phyloP scores from a whole-genome alignment of 768 basidiomycete genomes.

The Naematelia aurantialba region DNA sequence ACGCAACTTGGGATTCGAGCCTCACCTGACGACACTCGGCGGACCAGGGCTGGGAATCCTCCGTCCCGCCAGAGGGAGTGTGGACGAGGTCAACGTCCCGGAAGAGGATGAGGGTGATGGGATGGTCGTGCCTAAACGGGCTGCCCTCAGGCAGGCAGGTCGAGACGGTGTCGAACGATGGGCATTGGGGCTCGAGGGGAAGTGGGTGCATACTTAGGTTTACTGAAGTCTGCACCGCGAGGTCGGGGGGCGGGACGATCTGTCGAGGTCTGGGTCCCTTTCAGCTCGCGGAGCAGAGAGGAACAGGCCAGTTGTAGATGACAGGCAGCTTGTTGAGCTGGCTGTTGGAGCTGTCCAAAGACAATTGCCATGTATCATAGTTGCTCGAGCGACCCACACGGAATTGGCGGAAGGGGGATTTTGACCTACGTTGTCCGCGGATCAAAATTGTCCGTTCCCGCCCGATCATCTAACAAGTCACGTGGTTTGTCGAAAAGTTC shows the following conservation, averaged over 20 bases:
- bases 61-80: neutral
- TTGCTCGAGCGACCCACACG: too few species aligned
- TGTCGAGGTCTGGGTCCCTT: too few species aligned
- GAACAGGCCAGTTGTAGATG: too few species aligned
- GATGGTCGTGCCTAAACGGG: constrained; percentile 34
- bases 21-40: constrained; percentile 88
- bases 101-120: constrained; percentile 27
- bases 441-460: neutral
- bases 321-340: too few species aligned
- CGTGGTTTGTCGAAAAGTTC: neutral
- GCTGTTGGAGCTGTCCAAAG: too few species aligned
- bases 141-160: constrained; percentile 29
- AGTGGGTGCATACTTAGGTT: neutral
- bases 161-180: constrained; percentile 27
- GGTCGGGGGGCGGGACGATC: too few species aligned
- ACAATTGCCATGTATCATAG: too few species aligned
- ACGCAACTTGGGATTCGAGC: constrained; percentile 63
- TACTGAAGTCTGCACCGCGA: too few species aligned
- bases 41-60: constrained; percentile 82
- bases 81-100: constrained; percentile 3
- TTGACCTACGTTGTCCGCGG: too few species aligned
- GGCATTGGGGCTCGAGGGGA: constrained; percentile 25
- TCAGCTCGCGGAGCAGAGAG: too few species aligned
- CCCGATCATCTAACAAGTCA: neutral
- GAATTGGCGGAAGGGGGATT: too few species aligned